phyloP scores from a whole-genome alignment of 2,329 filamentous ascomycete species.

The Tolypocladium pustulatum region DNA sequence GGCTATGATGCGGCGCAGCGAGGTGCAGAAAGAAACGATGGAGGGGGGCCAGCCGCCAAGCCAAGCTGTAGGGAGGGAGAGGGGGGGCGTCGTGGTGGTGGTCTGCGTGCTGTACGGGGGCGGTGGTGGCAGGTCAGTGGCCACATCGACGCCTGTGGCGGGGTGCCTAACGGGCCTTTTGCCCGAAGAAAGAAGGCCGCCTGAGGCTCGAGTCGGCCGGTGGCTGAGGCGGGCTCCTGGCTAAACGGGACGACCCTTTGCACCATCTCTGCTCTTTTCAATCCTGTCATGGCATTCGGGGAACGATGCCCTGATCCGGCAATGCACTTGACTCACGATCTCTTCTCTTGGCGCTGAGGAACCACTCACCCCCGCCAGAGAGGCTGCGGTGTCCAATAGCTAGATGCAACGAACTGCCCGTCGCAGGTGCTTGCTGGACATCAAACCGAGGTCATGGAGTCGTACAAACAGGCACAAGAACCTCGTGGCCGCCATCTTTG shows the following conservation, averaged over 20 bases:
- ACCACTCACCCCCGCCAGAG: neutral
- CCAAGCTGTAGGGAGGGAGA: neutral
- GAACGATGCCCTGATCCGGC: neutral
- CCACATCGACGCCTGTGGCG: neutral
- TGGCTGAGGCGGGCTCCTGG: neutral
- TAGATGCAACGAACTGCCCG: neutral
- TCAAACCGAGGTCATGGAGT: neutral
- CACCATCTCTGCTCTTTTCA: neutral
- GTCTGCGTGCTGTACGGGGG: neutral
- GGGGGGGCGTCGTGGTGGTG: neutral
- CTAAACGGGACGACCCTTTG: neutral
- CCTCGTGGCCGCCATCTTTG: neutral
- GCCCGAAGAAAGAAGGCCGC: neutral
- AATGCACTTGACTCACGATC: neutral
- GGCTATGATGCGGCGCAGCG: neutral
- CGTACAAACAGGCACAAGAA: neutral
- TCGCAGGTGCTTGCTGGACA: neutral
- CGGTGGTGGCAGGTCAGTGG: neutral
- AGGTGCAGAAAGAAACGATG: neutral
- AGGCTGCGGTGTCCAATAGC: no score
- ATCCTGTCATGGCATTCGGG: neutral
- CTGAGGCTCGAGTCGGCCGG: neutral
- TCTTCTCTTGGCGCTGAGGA: neutral
- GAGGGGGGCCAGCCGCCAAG: neutral
- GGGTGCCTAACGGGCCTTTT: neutral